These are phyloP conservation scores for Aciculoconidium aculeatum DNA, from an alignment of 805 yeast genomes.

Conservation along the genomic window DNA sequence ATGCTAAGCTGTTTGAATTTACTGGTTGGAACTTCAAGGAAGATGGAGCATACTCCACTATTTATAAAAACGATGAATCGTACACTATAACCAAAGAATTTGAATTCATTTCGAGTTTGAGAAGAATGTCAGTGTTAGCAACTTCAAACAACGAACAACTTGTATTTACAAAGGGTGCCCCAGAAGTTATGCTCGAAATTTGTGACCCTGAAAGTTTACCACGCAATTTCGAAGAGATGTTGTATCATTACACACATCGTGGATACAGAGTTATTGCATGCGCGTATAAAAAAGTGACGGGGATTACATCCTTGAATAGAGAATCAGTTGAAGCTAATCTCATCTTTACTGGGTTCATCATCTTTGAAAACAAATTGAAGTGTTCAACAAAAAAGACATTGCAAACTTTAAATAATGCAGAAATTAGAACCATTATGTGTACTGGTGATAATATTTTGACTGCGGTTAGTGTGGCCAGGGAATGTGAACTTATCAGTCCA, in stretches of 20 bases:
- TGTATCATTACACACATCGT: conserved; percentile 82
- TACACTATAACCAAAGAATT: conserved; percentile 45
- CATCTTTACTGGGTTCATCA: conserved; percentile 78
- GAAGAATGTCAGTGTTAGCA: conserved; percentile 82
- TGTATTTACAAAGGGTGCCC: conserved; percentile 88
- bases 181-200: conserved; percentile 80
- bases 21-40: conserved; percentile 75
- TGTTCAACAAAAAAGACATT: conserved; percentile 59
- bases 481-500: conserved; percentile 61
- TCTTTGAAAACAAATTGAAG: conserved; percentile 89
- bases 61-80: conserved; percentile 7
- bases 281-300: conserved; percentile 54
- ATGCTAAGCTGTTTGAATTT: conserved; percentile 87
- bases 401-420: conserved; percentile 54
- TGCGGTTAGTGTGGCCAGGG: conserved; percentile 88
- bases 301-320: conserved; percentile 31
- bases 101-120: conserved; percentile 78
- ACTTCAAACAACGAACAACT: conserved; percentile 9
- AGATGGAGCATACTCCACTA: conserved; percentile 30
- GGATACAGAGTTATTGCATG: conserved; percentile 96
- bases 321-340: conserved; percentile 64
- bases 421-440: conserved; percentile 86
- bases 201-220: conserved; percentile 75
- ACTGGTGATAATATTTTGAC: conserved; percentile 96
- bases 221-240: conserved; percentile 58